These are phyloP conservation scores for Populus alba DNA, from an alignment of 345 rosid genomes.

Conservation along the genomic window DNA sequence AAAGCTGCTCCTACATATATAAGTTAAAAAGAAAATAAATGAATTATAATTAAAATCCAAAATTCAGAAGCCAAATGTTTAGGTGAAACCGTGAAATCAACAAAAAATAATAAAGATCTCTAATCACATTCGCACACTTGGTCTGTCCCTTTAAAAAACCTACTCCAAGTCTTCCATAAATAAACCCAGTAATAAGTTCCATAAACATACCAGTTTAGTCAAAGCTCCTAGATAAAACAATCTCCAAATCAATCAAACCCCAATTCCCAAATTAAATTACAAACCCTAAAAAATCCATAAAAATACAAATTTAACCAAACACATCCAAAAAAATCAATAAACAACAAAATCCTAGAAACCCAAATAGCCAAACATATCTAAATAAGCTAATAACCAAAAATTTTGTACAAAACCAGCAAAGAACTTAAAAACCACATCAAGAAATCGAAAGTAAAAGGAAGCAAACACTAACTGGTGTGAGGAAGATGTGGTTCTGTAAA, in stretches of 20 bases:
- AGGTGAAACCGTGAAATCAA: too few relatives aligned
- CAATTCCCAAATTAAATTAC: background rate
- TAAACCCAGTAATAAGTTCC: too few relatives aligned
- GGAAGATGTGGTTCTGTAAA: slow-evolving; percentile 89
- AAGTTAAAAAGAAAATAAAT: too few relatives aligned
- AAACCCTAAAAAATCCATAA: background rate
- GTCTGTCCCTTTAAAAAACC: too few relatives aligned
- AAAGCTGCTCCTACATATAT: too few relatives aligned
- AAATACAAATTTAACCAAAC: background rate
- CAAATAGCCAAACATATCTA: background rate
- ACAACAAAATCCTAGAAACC: background rate
- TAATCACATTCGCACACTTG: too few relatives aligned
- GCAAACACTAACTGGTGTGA: slow-evolving; percentile 54
- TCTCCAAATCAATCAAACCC: background rate
- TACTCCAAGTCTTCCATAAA: too few relatives aligned
- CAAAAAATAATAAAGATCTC: too few relatives aligned
- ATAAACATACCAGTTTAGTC: background rate
- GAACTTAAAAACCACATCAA: background rate
- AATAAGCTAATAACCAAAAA: background rate
- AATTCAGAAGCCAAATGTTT: too few relatives aligned
- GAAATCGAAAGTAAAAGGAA: background rate
- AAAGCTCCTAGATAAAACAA: background rate
- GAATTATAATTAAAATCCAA: too few relatives aligned
- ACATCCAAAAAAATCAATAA: background rate
- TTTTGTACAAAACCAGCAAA: background rate